Evolutionary conservation across 139 green algal genomes (phyloP), one percentile per base, ranked within the genome.

Genomic region (Asterochloris erici): DNA sequence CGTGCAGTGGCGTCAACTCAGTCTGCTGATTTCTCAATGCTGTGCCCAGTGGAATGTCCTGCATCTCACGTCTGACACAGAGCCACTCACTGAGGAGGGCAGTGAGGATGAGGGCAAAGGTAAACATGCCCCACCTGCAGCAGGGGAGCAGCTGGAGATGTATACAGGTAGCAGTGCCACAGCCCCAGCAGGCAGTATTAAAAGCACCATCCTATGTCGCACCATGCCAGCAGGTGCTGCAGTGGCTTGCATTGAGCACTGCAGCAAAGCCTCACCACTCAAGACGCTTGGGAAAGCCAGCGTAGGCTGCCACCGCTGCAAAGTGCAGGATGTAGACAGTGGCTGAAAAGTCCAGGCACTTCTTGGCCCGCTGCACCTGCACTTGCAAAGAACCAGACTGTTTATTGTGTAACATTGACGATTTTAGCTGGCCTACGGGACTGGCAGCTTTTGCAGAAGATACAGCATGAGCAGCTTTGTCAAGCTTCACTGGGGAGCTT

Each of bases 271-370:
- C 87, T 64, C 85, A 98, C 93, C 95, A 99, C 47, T 87, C 82
- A 6, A 91, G 26, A 26, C 84, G 87, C 47, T 79, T 73, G 15
- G 95, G 95, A 61, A 95, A 91, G 14, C 92, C 93, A 17, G 75
- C 85, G 76, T 89, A 93, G 13, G 68, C 68, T 13, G 85, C 90
- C 24, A 87, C 91, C 26, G 88, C 82, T 0, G 93, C 63, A 1
- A 96, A 71, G 82, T 98, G 96, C 23, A 98, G 79, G 54, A 96
- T 68, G 86, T 97, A 96, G 12, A 88, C 73, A 0, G 96, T 98
- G 17, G 87, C 89, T 13, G 91, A 88, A 86, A 98, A 99, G 83
- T 98, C 96, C 15, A 98, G 85, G 81, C 96, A 99, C 85, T 99
- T 99, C 82, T 98, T 98, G 9, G 95, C 91, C 0, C 96, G 88